Base-by-base conservation (phyloP, 441 rosid genomes). In the Aquilaria agallochum region DNA sequence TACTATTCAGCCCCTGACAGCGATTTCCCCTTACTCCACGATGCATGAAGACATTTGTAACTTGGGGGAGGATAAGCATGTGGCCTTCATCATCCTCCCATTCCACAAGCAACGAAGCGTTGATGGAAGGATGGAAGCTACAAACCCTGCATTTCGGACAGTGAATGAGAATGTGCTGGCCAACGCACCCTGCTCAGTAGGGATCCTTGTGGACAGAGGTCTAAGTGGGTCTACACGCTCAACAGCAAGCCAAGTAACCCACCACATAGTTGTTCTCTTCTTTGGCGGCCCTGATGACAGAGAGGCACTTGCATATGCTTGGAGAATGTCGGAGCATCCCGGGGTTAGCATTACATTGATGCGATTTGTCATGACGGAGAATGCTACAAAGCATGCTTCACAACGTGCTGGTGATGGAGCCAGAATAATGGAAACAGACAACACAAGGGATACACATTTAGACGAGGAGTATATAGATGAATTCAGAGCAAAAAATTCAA, bases 21-120 rank as follows among this genome's bases (percentile, higher is more conserved):
- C 92, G 5, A 81, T 95, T 58, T 92, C 99, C 0, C 89, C 98
- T 31, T 87, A 82, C 65, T 77, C 89, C n/a, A 87, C 92, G 11
- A 88, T 90, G 96, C 96, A 90, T 9, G 98, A 84, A 58, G 98
- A 95, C 58, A 82, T 95, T 31, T 79, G 93, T 67, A 81, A 68
- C 68, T 59, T 95, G 55, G 95, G 95, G 3, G 98, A 92, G 71
- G 99, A 90, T 58, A 92, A 92, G 69, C 79, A 84, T 2, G 88
- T 83, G 2, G 80, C 95, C 4, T 69, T 92, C 33, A 69, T 92
- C 31, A 79, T 92, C 74, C 68, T 92, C 60, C 98, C 98, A 12
- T 92, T 90, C 78, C 98, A 88, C 68, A 90, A 88, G 70, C 95
- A 84, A 27, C 90, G 77, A 59, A 85, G 92, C 0, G 96, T 79